Percentiles rank a stretch among this genome's conserved stretches.
Conservation (phyloP, 768 basidiomycete species). For the Obba rivulosa region DNA sequence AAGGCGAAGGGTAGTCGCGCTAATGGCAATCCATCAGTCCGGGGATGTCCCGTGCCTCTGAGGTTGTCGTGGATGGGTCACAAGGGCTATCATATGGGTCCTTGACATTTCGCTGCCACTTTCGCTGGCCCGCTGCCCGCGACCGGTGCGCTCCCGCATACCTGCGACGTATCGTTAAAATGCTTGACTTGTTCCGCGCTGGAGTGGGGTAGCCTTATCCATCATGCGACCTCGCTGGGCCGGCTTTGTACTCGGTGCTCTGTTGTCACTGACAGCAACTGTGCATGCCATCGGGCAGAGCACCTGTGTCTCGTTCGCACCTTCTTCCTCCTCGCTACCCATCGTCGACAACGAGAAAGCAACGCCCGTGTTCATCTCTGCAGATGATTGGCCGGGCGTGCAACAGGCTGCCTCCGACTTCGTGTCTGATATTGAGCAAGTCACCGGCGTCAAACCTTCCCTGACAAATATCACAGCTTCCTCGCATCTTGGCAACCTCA, state of each 20-base stretch:
- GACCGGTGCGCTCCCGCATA: too few species aligned
- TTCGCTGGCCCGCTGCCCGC: too few species aligned
- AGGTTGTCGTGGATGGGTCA: too few species aligned
- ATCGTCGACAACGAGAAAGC: slow-evolving; percentile 41
- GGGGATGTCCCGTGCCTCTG: too few species aligned
- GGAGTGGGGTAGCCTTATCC: neutral
- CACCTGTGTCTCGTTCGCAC: slow-evolving; percentile 41
- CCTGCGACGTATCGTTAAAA: too few species aligned
- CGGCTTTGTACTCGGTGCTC: slow-evolving; percentile 6
- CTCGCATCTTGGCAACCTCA: slow-evolving; percentile 11
- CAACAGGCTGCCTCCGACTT: slow-evolving; percentile 58
- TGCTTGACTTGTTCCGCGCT: too few species aligned
- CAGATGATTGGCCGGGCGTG: slow-evolving; percentile 60
- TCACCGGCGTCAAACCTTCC: slow-evolving; percentile 47
- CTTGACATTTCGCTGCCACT: too few species aligned
- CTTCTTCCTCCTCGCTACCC: slow-evolving; percentile 30
- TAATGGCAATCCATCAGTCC: too few species aligned
- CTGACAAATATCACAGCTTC: slow-evolving; percentile 44
- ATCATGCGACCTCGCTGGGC: slow-evolving; percentile 8
- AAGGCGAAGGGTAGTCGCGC: too few species aligned
- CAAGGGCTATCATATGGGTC: too few species aligned
- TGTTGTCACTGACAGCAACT: slow-evolving; percentile 10
- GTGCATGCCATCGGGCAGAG: slow-evolving; percentile 43
- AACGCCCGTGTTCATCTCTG: slow-evolving; percentile 43
- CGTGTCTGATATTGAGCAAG: slow-evolving; percentile 52